Conservation (phyloP, 345 rosid species). For the Hirschfeldia incana region DNA sequence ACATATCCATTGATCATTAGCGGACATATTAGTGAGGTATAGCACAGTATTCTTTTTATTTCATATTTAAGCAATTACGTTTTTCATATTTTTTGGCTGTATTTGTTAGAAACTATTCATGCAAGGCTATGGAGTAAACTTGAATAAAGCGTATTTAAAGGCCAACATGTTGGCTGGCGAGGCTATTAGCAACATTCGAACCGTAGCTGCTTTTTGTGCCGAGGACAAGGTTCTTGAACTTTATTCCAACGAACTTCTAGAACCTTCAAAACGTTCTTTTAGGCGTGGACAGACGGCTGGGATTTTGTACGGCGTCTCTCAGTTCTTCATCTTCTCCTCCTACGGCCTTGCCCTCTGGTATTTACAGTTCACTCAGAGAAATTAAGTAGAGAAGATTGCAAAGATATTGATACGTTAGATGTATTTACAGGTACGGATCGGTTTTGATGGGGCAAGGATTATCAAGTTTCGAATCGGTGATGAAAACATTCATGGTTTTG, state of each 20-base stretch:
- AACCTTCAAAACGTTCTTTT: constrained; percentile 74
- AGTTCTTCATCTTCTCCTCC: constrained; percentile 96
- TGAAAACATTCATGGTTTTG: constrained; percentile 94
- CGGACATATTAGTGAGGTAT: constrained; percentile 98
- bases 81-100: neutral
- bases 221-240: constrained; percentile 84
- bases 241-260: constrained; percentile 70
- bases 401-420: neutral
- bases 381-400: neutral
- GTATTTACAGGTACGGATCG: constrained; percentile 39
- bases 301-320: constrained; percentile 79
- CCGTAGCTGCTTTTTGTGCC: constrained; percentile 93
- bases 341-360: constrained; percentile 94
- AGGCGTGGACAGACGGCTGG: constrained; percentile 93
- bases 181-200: constrained; percentile 86
- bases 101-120: constrained; percentile 80
- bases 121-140: constrained; percentile 94
- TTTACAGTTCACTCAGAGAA: neutral
- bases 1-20: constrained; percentile 84
- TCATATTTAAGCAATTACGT: neutral
- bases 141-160: constrained; percentile 88
- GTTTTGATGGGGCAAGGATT: constrained; percentile 74
- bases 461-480: constrained; percentile 76
- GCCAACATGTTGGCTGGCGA: constrained; percentile 97
- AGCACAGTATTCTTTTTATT: neutral